Evolutionary conservation across 78 protist genomes (phyloP).

Genomic region (slime mould (Dictyostelium discoideum)): dicty_2.7 NC_007089.4:3546501-3547000

Average conservation of each 20-base stretch:
- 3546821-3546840: too few relatives aligned
- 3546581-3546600: background rate
- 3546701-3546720: background rate
- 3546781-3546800: background rate
- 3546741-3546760: background rate
- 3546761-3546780: background rate
- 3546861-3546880: too few relatives aligned
- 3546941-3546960: background rate
- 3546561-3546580: background rate
- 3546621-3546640: background rate
- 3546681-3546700: background rate
- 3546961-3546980: background rate
- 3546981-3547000: background rate
- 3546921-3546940: background rate
- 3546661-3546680: background rate
- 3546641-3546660: background rate
- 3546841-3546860: too few relatives aligned
- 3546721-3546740: background rate
- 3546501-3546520: slow-evolving; percentile 72
- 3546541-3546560: slow-evolving; percentile 7
- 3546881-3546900: too few relatives aligned
- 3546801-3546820: background rate
- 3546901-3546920: too few relatives aligned
- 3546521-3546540: slow-evolving; percentile 24
- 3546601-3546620: background rate